Conservation (phyloP, 306 rosid species). For the Cucurbita ficifolia region DNA sequence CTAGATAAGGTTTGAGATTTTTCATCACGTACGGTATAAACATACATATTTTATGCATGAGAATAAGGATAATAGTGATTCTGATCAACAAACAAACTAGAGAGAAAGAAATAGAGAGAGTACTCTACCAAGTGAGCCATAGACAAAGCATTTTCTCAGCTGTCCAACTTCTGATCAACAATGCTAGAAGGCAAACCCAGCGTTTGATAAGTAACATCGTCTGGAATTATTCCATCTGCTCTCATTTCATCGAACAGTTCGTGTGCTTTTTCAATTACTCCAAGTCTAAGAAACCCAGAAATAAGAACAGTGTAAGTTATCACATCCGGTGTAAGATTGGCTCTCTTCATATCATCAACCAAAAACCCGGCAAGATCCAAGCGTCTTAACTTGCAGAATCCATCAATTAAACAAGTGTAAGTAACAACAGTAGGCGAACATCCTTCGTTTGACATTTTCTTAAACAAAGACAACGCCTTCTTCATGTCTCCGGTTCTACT, state of each 20-base stretch:
- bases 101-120: background rate
- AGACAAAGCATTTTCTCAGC: background rate
- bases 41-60: background rate
- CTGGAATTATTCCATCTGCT: conserved; percentile 26
- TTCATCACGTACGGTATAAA: background rate
- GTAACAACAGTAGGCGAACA: conserved; percentile 30
- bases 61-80: background rate
- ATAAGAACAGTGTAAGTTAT: conserved; percentile 42
- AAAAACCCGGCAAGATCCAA: conserved; percentile 30
- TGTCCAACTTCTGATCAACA: background rate
- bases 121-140: background rate
- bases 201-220: conserved; percentile 13
- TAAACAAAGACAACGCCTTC: conserved; percentile 31
- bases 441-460: conserved; percentile 31
- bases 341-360: conserved; percentile 32
- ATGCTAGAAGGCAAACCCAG: conserved; percentile 5
- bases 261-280: conserved; percentile 17
- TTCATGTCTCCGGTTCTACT: conserved; percentile 23
- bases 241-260: conserved; percentile 28
- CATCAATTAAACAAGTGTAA: conserved; percentile 45
- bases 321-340: conserved; percentile 26
- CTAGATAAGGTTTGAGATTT: background rate
- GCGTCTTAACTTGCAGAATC: conserved; percentile 30
- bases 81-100: background rate
- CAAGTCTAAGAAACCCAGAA: conserved; percentile 20